Conservation (phyloP, 768 basidiomycete species). For the Vararia minispora region DNA sequence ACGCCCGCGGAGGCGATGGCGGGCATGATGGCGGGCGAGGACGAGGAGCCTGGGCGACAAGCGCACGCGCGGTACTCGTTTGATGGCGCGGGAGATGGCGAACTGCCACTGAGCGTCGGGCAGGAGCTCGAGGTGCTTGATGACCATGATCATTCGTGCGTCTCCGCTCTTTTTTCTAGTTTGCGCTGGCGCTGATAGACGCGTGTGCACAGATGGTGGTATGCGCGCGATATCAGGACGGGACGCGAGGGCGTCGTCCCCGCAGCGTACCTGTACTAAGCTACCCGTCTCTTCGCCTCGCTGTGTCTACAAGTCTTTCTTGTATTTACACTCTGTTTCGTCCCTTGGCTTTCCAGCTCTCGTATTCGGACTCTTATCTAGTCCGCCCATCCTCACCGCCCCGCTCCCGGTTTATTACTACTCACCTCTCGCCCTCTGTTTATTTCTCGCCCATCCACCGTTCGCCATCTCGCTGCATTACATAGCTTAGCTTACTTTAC, state of each 20-base stretch:
- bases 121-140: slow-evolving; percentile 68
- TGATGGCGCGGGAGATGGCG: slow-evolving; percentile 69
- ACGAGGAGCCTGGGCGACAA: slow-evolving; percentile 54
- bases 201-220: slow-evolving; percentile 72
- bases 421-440: no score
- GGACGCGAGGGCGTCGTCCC: slow-evolving; percentile 87
- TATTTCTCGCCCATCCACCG: no score
- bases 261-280: slow-evolving; percentile 80
- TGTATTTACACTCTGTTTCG: slow-evolving; percentile 9
- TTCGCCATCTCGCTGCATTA: no score
- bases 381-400: not conserved
- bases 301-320: slow-evolving; percentile 8
- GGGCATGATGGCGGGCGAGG: slow-evolving; percentile 47
- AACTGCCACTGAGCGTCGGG: slow-evolving; percentile 58
- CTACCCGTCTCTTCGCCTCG: not conserved
- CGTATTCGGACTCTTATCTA: no score
- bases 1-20: slow-evolving; percentile 68
- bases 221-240: slow-evolving; percentile 67
- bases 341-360: slow-evolving; percentile 1
- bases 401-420: no score
- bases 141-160: slow-evolving; percentile 71
- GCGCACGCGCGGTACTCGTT: slow-evolving; percentile 80
- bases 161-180: slow-evolving; percentile 13
- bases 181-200: slow-evolving; percentile 11
- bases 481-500: no score